Evolutionary conservation across 2,329 filamentous ascomycete species (phyloP).

Genomic region (Xylariaceae sp.): DNA sequence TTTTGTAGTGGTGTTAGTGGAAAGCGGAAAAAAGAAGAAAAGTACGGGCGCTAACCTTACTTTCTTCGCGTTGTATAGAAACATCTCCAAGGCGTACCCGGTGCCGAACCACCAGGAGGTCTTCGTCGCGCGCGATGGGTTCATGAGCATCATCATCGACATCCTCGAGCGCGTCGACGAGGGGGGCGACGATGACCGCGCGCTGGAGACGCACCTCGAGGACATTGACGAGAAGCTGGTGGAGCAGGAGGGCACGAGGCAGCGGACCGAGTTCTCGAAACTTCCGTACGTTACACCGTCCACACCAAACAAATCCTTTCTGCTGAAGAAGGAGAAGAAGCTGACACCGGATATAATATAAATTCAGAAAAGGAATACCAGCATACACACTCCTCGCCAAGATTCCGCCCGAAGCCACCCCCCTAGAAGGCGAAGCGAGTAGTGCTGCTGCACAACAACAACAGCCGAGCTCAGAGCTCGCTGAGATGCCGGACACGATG

Average conservation of each 20-base stretch:
- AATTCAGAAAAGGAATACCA: conserved; percentile 47
- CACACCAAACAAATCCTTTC: conserved; percentile 2
- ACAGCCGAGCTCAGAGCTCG: conserved; percentile 30
- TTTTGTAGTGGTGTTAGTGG: too few relatives aligned
- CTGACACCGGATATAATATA: too few relatives aligned
- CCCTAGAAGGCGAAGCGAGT: conserved; percentile 27
- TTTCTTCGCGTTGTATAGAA: neutral
- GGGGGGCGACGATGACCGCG: conserved; percentile 59
- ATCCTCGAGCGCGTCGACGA: conserved; percentile 75
- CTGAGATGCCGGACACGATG: conserved; percentile 54
- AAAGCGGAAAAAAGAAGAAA: neutral
- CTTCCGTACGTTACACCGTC: conserved; percentile 40
- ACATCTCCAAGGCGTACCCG: conserved; percentile 38
- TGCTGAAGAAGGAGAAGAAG: too few relatives aligned
- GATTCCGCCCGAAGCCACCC: conserved; percentile 40
- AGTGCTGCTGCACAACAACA: too few relatives aligned
- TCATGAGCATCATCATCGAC: conserved; percentile 84
- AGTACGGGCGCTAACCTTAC: conserved; percentile 1
- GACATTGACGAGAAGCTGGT: conserved; percentile 44
- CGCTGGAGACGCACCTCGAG: conserved; percentile 62
- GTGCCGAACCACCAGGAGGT: conserved; percentile 89
- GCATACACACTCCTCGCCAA: conserved; percentile 67
- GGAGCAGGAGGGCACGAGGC: neutral
- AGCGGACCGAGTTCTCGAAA: conserved; percentile 46
- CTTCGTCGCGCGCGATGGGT: conserved; percentile 76